A percentile compares a stretch with the other conserved stretches of the same genome.
These are phyloP conservation scores for Colletotrichum salicis DNA, from an alignment of 2,329 filamentous ascomycete genomes.

Conservation along the genomic window DNA sequence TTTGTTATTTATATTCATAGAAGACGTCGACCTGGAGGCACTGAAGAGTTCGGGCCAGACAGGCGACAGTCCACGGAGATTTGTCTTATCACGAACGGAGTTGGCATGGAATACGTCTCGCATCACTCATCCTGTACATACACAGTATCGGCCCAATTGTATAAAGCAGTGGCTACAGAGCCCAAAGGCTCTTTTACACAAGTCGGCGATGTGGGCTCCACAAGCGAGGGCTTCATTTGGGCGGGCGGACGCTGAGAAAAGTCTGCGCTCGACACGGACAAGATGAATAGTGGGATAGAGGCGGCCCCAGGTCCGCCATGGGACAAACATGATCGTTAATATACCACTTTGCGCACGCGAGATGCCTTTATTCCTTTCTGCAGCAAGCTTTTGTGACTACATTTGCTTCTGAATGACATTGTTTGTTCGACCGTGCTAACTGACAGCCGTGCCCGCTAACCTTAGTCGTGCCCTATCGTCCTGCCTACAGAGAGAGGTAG, in stretches of 20 bases:
- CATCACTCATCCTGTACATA: constrained; percentile 18
- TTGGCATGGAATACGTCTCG: constrained; percentile 1
- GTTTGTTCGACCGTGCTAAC: too few species aligned
- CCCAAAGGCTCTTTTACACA: neutral
- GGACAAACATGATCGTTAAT: constrained; percentile 2
- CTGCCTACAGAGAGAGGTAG: neutral
- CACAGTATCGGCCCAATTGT: constrained; percentile 6
- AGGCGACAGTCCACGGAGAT: constrained; percentile 1
- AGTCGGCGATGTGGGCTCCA: neutral
- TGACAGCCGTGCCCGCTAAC: neutral
- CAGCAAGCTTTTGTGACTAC: too few species aligned
- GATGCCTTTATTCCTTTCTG: neutral
- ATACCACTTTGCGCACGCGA: neutral
- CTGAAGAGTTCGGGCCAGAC: constrained; percentile 33
- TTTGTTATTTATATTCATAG: constrained; percentile 22
- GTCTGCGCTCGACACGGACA: neutral
- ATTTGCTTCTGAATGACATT: too few species aligned
- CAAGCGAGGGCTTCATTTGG: constrained; percentile 14
- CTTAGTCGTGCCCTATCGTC: neutral
- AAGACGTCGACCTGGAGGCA: constrained; percentile 17
- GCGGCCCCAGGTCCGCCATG: neutral
- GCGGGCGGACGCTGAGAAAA: neutral
- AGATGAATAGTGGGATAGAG: neutral
- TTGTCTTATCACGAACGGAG: constrained; percentile 11
- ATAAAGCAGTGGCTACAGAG: constrained; percentile 3